Base-by-base conservation (phyloP, 2,329 filamentous ascomycete species). In the Helicocarpus griseus region DNA sequence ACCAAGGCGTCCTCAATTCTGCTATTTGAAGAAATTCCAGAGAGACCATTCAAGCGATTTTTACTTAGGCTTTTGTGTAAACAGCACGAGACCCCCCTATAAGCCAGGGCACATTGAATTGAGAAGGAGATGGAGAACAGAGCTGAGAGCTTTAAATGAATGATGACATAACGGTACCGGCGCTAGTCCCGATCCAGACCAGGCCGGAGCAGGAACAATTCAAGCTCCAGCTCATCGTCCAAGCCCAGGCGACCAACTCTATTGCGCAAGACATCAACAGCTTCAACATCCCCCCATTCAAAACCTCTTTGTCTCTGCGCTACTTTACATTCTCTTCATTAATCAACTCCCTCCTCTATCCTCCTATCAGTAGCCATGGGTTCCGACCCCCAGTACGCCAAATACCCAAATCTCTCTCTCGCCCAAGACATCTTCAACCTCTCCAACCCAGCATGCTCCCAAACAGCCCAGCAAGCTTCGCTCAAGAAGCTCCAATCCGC, bases 341-440 rank as follows among this genome's bases (percentile, higher is more conserved):
- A 19, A 26, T 17, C 26, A n/a, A 14, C 52, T 31, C 48, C 24
- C 36, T 47, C 49, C 28, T 44, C 52, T 44, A 28, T 43, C 41
- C 50, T 52, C 41, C 39, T 43, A 48, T 26, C 22, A 14, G 31
- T 40, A 46, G 39, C 38, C 72, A 82, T 77, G 74, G 74, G 73
- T 55, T 75, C 81, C 61, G 81, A 85, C 66, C 79, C 80, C 57
- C 81, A 82, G 65, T 84, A 81, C 68, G 76, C 80, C 61, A 79
- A 78, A 67, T 83, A 79, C 62, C 81, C 81, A 49, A 73, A 82
- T 65, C 80, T 85, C 62, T 70, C 77, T 56, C 75, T 85, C 63
- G 77, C 81, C 52, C 81, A 84, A 72, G 75, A 81, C 71, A 80
- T 85, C 70, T 85, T 85, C 75, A 78, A 80, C 62, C 73, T 85